Evolutionary conservation across 2,329 filamentous ascomycete species (phyloP), one percentile per base, ranked within the genome.

Genomic region (Beauveria varroae): DNA sequence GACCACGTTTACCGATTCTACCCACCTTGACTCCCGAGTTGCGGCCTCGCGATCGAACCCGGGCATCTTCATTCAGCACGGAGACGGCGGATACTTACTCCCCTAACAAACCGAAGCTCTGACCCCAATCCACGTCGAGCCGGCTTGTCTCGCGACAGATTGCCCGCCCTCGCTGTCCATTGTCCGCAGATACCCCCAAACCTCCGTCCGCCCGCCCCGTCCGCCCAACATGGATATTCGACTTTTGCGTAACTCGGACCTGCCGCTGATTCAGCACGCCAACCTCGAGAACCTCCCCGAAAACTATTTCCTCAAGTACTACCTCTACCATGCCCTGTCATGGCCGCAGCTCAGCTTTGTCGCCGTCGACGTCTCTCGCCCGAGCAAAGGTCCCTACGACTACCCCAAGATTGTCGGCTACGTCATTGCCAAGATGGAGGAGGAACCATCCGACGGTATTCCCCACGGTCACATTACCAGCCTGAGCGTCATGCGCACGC

Each of bases 271-370:
- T 73, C 95, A 99, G 79, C 92, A 96, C 76, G 93, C 93, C 73
- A 98, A 99, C 81, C 93, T 99, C 74, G 96, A 96, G 75, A 99
- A 99, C 80, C 84, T 99, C 59, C 95, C 95, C 66, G 95, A 99
- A 78, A 99, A 99, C 82, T 99, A 99, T 85, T 98, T 98, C 76
- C 90, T 96, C 78, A 99, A 99, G 84, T 99, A 99, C 83, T 99
- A 99, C 81, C 87, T 99, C 71, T 99, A 99, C 84, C 95, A 99
- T 78, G 93, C 93, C 18, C 86, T 98, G 67, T 96, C 92, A 69
- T 99, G 95, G 95, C 95, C 95, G 51, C 93, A 98, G 78, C 86
- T 99, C 66, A 93, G 89, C 76, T 98, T 93, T 76, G 93, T 99
- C 62, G 95, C 95, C 68, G 92, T 99, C 69, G 93, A 98, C 75